Conservation (phyloP, 805 yeast genomes). For the Hanseniaspora lachancei region DNA sequence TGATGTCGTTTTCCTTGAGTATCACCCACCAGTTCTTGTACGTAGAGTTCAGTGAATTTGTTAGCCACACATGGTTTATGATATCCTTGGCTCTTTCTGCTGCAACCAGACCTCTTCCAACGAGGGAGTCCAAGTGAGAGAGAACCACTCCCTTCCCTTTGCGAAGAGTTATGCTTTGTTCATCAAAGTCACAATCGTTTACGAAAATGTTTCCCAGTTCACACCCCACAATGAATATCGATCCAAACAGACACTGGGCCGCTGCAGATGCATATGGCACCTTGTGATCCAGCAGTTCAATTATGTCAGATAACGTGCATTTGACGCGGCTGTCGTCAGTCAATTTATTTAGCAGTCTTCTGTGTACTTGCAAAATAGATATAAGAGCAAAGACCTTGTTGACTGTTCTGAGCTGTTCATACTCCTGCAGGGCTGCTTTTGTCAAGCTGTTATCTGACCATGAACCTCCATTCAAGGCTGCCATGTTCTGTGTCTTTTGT, state of each 20-base stretch:
- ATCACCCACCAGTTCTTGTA: slow-evolving; percentile 12
- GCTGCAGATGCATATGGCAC: slow-evolving; percentile 8
- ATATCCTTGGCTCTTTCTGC: slow-evolving; percentile 11
- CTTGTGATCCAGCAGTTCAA: not conserved
- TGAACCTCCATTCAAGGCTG: not conserved
- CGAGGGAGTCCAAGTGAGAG: slow-evolving; percentile 2
- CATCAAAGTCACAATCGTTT: not conserved
- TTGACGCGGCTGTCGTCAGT: slow-evolving; percentile 2
- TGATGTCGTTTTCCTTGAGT: slow-evolving; percentile 6
- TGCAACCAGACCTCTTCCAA: not conserved
- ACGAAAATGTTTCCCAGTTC: slow-evolving; percentile 4
- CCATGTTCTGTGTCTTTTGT: not conserved
- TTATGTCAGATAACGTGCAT: not conserved
- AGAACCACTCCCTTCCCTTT: slow-evolving; percentile 1
- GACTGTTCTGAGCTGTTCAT: slow-evolving; percentile 8
- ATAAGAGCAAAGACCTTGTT: slow-evolving; percentile 12
- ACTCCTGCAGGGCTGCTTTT: not conserved
- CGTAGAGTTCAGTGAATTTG: not conserved
- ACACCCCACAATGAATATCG: slow-evolving; percentile 10
- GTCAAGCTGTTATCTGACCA: not conserved
- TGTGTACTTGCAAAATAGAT: slow-evolving; percentile 7
- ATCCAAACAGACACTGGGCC: slow-evolving; percentile 9
- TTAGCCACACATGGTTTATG: slow-evolving; percentile 5
- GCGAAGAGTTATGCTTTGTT: not conserved
- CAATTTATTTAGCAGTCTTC: slow-evolving; percentile 3